Conservation (phyloP, 176 grass and related monocot species). For the Tuctoria greenei region DNA sequence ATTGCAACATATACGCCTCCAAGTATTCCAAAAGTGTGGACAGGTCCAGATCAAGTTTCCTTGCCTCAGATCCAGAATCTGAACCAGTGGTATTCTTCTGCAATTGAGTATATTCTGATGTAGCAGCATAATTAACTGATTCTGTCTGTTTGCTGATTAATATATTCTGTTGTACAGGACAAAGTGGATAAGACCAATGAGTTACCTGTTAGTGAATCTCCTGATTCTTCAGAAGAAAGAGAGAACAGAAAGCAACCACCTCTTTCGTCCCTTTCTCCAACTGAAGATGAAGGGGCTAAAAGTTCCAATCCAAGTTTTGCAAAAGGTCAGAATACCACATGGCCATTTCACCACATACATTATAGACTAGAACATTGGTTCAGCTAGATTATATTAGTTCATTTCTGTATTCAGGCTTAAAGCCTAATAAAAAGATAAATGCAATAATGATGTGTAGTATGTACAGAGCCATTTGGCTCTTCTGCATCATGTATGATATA, state of each 20-base stretch:
- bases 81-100: constrained; percentile 60
- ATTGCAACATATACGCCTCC: constrained; percentile 42
- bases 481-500: not conserved
- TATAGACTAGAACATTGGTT: constrained; percentile 11
- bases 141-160: constrained; percentile 8
- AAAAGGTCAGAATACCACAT: constrained; percentile 41
- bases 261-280: constrained; percentile 39
- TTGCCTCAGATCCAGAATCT: constrained; percentile 48
- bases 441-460: not conserved
- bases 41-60: constrained; percentile 53
- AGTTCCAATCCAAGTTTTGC: constrained; percentile 36
- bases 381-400: not conserved
- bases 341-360: constrained; percentile 1
- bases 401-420: not conserved
- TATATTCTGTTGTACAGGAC: constrained; percentile 30
- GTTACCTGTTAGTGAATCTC: constrained; percentile 38
- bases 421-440: constrained; percentile 2
- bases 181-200: constrained; percentile 36
- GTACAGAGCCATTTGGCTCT: not conserved
- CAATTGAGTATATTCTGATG: constrained; percentile 15
- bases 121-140: constrained; percentile 17
- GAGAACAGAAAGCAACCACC: constrained; percentile 23
- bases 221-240: constrained; percentile 36
- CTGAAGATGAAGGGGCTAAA: constrained; percentile 43
- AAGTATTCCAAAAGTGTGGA: constrained; percentile 45